These are phyloP conservation scores for Smithsoniella earleae DNA, from an alignment of 163 green algal species.

Conservation along the genomic window DNA sequence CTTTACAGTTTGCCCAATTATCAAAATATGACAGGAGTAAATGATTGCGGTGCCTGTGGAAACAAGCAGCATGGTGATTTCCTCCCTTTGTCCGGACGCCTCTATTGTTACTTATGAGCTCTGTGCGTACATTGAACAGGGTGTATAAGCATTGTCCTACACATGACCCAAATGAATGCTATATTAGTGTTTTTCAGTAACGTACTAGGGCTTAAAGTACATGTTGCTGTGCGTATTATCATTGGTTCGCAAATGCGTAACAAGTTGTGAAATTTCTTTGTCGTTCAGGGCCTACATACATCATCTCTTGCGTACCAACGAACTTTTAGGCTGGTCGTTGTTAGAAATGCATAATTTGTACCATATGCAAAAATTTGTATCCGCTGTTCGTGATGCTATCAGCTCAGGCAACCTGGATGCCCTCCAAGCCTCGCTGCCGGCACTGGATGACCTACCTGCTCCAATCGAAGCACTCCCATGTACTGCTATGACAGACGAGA, in stretches of 20 bases:
- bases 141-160: too few species aligned
- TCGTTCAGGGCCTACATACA: constrained; percentile 15
- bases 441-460: too few species aligned
- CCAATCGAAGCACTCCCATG: too few species aligned
- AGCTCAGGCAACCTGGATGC: not conserved
- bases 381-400: not conserved
- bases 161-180: too few species aligned
- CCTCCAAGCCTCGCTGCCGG: not conserved
- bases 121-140: not conserved
- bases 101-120: not conserved
- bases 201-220: too few species aligned
- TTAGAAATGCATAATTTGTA: constrained; percentile 17
- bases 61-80: not conserved
- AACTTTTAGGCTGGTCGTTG: constrained; percentile 14
- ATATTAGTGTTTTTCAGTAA: too few species aligned
- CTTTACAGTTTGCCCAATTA: not conserved
- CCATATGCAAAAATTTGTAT: constrained; percentile 8
- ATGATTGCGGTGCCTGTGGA: not conserved
- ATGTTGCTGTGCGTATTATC: too few species aligned
- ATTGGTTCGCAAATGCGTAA: too few species aligned
- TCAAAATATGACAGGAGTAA: not conserved
- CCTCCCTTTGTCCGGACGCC: not conserved
- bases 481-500: too few species aligned
- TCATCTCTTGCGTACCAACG: constrained; percentile 18
- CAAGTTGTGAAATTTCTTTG: not conserved